phyloP scores from a whole-genome alignment of 768 basidiomycete species.

The Hydnomerulius pinastri region DNA sequence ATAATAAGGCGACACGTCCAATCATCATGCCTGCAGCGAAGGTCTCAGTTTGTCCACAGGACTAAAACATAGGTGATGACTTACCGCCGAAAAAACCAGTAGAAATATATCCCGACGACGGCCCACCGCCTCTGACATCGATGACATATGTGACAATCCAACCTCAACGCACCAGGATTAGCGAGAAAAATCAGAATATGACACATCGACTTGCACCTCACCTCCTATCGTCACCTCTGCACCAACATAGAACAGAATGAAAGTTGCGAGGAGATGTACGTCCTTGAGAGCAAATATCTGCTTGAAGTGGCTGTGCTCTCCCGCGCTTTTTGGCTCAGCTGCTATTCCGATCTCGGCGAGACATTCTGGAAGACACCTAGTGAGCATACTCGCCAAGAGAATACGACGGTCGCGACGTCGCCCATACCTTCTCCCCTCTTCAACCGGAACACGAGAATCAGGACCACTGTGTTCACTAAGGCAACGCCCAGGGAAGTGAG shows the following conservation, averaged over 20 bases:
- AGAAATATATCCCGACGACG: constrained; percentile 49
- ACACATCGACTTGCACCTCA: no score
- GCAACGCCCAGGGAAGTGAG: constrained; percentile 66
- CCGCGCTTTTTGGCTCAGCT: constrained; percentile 19
- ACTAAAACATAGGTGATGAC: not conserved
- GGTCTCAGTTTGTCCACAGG: not conserved
- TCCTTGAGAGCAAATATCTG: constrained; percentile 46
- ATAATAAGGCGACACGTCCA: constrained; percentile 30
- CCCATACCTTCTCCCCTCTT: constrained; percentile 66
- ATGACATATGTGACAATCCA: constrained; percentile 69
- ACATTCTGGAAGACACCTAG: constrained; percentile 31
- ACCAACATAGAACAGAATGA: constrained; percentile 50
- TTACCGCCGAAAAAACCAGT: constrained; percentile 39
- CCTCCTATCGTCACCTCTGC: constrained; percentile 54
- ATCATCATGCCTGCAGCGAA: constrained; percentile 24
- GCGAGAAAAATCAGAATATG: no score
- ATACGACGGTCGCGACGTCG: not conserved
- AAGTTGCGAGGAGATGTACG: constrained; percentile 49
- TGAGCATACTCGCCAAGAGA: not conserved
- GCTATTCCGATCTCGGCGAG: constrained; percentile 38
- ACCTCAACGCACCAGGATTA: no score
- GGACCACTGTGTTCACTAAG: constrained; percentile 48
- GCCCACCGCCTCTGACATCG: constrained; percentile 43
- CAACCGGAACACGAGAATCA: constrained; percentile 61
- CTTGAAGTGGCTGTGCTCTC: constrained; percentile 41